A percentile compares a stretch with the other conserved stretches of the same genome.
These are phyloP conservation scores for Yarrowia porcina DNA, from an alignment of 805 yeast species.

Conservation along the genomic window DNA sequence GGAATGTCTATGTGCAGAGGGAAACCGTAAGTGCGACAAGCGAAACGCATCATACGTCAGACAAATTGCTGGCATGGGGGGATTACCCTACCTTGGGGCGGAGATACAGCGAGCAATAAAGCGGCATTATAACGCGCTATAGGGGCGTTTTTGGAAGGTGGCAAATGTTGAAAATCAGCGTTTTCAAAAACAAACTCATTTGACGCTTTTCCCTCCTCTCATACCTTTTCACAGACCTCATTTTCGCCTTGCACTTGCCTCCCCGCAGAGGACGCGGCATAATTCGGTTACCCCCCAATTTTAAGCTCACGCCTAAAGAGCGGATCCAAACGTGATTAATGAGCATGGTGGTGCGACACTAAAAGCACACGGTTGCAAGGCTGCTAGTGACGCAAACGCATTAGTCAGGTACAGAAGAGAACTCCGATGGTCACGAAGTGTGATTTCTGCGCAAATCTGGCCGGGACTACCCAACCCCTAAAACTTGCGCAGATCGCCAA, in stretches of 20 bases:
- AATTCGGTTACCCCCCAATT: neutral
- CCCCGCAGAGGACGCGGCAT: slow-evolving; percentile 13
- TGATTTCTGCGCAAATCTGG: neutral
- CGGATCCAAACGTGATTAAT: neutral
- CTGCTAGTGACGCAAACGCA: neutral
- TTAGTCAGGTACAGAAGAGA: neutral
- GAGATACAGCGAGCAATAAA: neutral
- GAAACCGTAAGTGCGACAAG: slow-evolving; percentile 14
- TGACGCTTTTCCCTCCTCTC: neutral
- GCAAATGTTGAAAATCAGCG: neutral
- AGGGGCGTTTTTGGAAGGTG: neutral
- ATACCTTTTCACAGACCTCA: neutral
- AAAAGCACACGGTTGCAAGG: neutral
- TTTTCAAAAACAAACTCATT: neutral
- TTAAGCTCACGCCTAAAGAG: neutral
- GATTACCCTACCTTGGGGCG: neutral
- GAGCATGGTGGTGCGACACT: neutral
- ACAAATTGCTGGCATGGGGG: slow-evolving; percentile 20
- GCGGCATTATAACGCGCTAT: neutral
- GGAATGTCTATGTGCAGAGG: slow-evolving; percentile 8
- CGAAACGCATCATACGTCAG: slow-evolving; percentile 11
- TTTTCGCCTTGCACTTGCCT: neutral
- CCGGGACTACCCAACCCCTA: neutral
- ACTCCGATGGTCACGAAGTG: neutral
- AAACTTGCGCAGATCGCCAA: slow-evolving; percentile 2